Conservation (phyloP, 2,329 filamentous ascomycete species). For the Orbilia oligospora region DNA sequence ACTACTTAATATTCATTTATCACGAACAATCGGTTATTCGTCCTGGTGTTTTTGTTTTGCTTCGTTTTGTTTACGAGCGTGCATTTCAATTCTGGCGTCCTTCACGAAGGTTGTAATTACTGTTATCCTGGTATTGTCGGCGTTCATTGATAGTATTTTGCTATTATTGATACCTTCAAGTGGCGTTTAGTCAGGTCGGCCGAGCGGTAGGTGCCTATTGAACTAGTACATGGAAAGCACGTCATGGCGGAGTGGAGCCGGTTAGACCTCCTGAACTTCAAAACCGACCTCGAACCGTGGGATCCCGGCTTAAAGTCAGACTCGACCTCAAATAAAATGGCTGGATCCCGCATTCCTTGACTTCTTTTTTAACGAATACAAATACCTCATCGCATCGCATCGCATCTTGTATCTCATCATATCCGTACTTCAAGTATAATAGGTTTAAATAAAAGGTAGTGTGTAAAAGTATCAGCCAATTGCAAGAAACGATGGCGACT, state of each 20-base stretch:
- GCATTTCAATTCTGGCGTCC: neutral
- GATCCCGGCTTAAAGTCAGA: constrained; percentile 18
- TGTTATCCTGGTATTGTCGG: constrained; percentile 10
- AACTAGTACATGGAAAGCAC: constrained; percentile 12
- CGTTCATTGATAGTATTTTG: constrained; percentile 6
- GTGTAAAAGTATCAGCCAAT: neutral
- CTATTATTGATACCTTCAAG: neutral
- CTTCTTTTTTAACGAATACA: neutral
- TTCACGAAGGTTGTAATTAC: neutral
- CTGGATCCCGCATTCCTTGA: constrained; percentile 34
- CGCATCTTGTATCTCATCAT: neutral
- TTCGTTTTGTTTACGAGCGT: constrained; percentile 2
- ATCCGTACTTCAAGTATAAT: neutral
- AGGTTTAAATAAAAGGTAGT: neutral
- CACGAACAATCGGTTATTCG: neutral
- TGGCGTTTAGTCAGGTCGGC: constrained; percentile 20
- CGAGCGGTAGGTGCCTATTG: constrained; percentile 17
- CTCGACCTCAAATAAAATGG: constrained; percentile 44
- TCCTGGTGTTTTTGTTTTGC: neutral
- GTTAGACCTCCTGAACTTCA: constrained; percentile 34
- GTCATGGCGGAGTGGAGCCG: constrained; percentile 49
- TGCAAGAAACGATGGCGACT: constrained; percentile 70
- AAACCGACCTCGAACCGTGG: constrained; percentile 17
- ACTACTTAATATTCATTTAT: neutral
- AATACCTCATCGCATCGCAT: constrained; percentile 14